These are phyloP conservation scores for Agaricus blazei DNA, from an alignment of 768 basidiomycete genomes.

Conservation along the genomic window DNA sequence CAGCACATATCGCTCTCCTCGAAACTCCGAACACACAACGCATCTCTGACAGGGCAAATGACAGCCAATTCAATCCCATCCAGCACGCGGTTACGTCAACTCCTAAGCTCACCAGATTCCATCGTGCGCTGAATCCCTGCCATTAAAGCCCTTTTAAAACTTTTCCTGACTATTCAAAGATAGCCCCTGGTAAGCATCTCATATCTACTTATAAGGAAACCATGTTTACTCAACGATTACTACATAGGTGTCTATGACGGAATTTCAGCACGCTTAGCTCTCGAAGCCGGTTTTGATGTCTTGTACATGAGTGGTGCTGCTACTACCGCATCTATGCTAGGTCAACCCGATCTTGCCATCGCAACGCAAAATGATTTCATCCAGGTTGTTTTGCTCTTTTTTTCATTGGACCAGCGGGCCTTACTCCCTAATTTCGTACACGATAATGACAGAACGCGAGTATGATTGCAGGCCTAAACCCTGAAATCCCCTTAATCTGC, in stretches of 20 bases:
- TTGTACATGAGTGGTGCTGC: slow-evolving; percentile 49
- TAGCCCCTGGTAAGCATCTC: slow-evolving; percentile 1
- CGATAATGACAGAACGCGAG: slow-evolving; percentile 25
- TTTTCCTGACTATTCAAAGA: neutral
- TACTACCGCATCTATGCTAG: slow-evolving; percentile 50
- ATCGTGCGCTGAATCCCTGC: slow-evolving; percentile 6
- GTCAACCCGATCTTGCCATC: slow-evolving; percentile 51
- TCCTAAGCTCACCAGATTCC: slow-evolving; percentile 1
- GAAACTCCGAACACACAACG: too few relatives aligned
- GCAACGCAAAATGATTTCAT: slow-evolving; percentile 52
- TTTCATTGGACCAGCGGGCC: neutral
- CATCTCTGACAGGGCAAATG: neutral
- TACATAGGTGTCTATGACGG: slow-evolving; percentile 43
- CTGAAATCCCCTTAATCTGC: slow-evolving; percentile 44
- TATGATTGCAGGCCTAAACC: slow-evolving; percentile 46
- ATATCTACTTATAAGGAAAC: neutral
- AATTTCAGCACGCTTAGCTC: slow-evolving; percentile 46
- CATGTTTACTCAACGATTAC: neutral
- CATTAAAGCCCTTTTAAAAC: neutral
- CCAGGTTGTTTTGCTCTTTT: slow-evolving; percentile 22
- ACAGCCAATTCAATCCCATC: neutral
- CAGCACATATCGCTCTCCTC: too few relatives aligned
- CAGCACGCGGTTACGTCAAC: slow-evolving; percentile 9
- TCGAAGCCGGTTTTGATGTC: slow-evolving; percentile 46
- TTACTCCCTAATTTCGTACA: neutral